phyloP scores from a whole-genome alignment of 352 stramenopile species.

The Globisporangium ultimum region DNA sequence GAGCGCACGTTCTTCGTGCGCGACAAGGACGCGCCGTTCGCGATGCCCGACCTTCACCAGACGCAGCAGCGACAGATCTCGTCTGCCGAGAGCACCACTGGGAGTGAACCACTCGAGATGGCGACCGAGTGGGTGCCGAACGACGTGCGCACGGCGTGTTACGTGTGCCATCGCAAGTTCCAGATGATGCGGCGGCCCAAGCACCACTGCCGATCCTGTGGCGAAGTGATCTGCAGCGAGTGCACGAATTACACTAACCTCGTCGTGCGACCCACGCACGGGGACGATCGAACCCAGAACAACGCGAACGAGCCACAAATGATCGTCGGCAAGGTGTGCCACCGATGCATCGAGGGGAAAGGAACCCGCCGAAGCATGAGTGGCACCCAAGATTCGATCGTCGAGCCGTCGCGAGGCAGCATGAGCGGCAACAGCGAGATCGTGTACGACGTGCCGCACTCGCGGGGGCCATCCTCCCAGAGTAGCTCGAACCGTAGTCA shows the following conservation, averaged over 20 bases:
- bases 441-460: too few species aligned
- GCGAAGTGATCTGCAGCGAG: conserved; percentile 57
- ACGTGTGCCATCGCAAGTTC: conserved; percentile 63
- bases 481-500: too few species aligned
- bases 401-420: too few species aligned
- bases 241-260: conserved; percentile 20
- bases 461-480: too few species aligned
- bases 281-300: too few species aligned
- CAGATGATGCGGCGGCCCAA: conserved; percentile 51
- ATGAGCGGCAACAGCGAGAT: too few species aligned
- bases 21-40: conserved; percentile 6
- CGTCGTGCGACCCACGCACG: too few species aligned
- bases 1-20: conserved; percentile 20
- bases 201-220: conserved; percentile 72
- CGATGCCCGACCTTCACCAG: too few species aligned
- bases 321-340: background rate
- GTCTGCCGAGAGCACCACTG: background rate
- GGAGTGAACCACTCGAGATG: conserved; percentile 41
- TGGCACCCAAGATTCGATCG: too few species aligned
- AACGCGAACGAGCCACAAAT: too few species aligned
- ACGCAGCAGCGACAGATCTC: too few species aligned
- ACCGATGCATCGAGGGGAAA: conserved; percentile 15
- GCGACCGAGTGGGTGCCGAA: conserved; percentile 61
- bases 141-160: conserved; percentile 44
- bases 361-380: too few species aligned